Percentiles rank a stretch among this genome's conserved stretches.
These are phyloP conservation scores for Sordariomycetes sp. DNA, from an alignment of 2,329 filamentous ascomycete species.

Conservation along the genomic window DNA sequence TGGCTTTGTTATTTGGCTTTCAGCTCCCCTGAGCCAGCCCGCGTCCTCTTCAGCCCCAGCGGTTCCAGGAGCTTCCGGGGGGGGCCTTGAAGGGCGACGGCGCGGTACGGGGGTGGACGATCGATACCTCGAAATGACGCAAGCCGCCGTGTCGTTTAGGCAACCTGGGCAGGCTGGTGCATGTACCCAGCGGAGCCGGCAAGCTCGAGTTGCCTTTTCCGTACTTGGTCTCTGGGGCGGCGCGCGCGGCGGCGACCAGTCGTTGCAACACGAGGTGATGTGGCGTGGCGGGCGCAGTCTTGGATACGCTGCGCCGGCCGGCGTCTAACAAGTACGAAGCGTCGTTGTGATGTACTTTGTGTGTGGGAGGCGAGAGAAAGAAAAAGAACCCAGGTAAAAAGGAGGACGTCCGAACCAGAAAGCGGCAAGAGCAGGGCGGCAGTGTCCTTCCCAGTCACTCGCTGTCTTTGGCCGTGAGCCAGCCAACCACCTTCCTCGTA, in stretches of 20 bases:
- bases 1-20: background rate
- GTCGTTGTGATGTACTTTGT: no score
- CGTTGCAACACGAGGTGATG: background rate
- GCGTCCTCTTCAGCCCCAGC: background rate
- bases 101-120: background rate
- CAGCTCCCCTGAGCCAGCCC: background rate
- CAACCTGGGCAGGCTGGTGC: background rate
- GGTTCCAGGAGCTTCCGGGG: background rate
- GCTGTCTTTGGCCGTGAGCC: no score
- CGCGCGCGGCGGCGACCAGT: background rate
- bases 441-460: no score
- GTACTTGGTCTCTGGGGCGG: background rate
- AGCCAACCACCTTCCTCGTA: no score
- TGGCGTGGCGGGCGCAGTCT: background rate
- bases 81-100: background rate
- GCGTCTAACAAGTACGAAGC: no score
- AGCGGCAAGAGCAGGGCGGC: no score
- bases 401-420: no score
- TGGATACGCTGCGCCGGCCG: background rate
- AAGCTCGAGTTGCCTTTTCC: background rate
- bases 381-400: background rate
- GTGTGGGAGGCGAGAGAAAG: background rate
- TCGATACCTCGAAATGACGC: background rate
- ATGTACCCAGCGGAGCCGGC: background rate
- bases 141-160: background rate